Evolutionary conservation across 2,329 filamentous ascomycete genomes (phyloP).

Genomic region (Thielaviopsis populi): DNA sequence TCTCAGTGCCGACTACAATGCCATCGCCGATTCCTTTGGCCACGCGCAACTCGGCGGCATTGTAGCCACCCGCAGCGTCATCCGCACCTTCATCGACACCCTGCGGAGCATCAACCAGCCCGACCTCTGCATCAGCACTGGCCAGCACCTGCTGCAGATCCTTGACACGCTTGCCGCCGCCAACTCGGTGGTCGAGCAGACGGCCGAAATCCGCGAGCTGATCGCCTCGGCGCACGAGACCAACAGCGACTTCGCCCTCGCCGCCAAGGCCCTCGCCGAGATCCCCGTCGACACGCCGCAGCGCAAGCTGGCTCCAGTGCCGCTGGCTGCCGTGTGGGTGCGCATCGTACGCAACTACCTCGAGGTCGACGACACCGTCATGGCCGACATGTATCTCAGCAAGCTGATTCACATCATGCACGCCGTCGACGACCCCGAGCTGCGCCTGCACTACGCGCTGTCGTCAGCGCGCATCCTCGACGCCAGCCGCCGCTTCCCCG

Average conservation of each 20-base stretch:
- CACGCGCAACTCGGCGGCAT: constrained; percentile 51
- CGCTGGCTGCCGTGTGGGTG: constrained; percentile 77
- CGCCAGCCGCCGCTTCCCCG: constrained; percentile 74
- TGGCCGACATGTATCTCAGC: constrained; percentile 78
- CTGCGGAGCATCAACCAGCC: constrained; percentile 46
- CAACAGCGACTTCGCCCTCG: constrained; percentile 62
- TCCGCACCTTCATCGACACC: constrained; percentile 48
- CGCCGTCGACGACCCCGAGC: constrained; percentile 55
- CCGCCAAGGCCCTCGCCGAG: constrained; percentile 62
- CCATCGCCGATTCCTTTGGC: constrained; percentile 53
- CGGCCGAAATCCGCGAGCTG: constrained; percentile 61
- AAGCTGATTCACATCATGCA: constrained; percentile 88
- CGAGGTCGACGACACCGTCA: constrained; percentile 79
- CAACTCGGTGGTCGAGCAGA: constrained; percentile 68
- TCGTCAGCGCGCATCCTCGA: constrained; percentile 89
- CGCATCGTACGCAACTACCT: constrained; percentile 89
- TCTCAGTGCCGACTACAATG: constrained; percentile 43
- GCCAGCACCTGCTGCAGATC: constrained; percentile 53
- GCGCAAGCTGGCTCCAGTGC: constrained; percentile 64
- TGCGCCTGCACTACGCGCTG: constrained; percentile 74
- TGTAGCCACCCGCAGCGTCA: constrained; percentile 55
- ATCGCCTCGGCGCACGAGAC: constrained; percentile 71
- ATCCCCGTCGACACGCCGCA: constrained; percentile 85
- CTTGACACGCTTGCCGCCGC: constrained; percentile 37
- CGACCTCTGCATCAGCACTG: constrained; percentile 60